Percentiles rank a stretch among this genome's conserved stretches.
Conservation (phyloP, 2,329 filamentous ascomycete genomes). For the Nemania sp. region DNA sequence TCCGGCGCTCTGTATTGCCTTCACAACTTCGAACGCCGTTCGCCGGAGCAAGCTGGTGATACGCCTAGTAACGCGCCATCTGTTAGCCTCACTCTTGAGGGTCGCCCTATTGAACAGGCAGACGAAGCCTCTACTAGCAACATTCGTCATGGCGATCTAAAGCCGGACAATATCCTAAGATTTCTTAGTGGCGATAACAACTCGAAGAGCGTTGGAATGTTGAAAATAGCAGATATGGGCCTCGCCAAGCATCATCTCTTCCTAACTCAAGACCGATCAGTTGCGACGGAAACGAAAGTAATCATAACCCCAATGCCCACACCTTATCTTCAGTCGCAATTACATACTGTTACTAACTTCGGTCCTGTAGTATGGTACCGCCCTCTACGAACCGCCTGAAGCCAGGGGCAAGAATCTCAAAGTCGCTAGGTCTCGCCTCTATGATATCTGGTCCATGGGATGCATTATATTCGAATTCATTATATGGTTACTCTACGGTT, state of each 20-base stretch:
- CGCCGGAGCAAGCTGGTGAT: not conserved
- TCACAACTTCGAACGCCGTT: slow-evolving; percentile 10
- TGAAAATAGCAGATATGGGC: slow-evolving; percentile 35
- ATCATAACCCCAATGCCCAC: not conserved
- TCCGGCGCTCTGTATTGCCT: slow-evolving; percentile 6
- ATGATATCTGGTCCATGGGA: slow-evolving; percentile 47
- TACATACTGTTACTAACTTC: not conserved
- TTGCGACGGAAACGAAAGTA: not conserved
- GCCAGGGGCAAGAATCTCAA: not conserved
- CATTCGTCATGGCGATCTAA: slow-evolving; percentile 33
- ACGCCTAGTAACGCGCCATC: not conserved
- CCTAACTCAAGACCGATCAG: not conserved
- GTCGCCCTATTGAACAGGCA: not conserved
- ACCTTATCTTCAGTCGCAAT: not conserved
- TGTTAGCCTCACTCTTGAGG: not conserved
- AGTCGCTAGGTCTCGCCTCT: slow-evolving; percentile 35
- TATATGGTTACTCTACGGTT: slow-evolving; percentile 40
- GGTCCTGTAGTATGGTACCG: slow-evolving; percentile 3
- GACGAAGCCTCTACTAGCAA: not conserved
- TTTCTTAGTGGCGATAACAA: slow-evolving; percentile 3
- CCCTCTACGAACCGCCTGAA: slow-evolving; percentile 25
- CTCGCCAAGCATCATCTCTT: slow-evolving; percentile 28
- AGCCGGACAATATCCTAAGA: slow-evolving; percentile 41
- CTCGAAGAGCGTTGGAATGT: not conserved
- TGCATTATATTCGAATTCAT: slow-evolving; percentile 45